Percentiles rank a stretch among this genome's conserved stretches.
Conservation (phyloP, 2,329 filamentous ascomycete species). For the Monosporascus ibericus region DNA sequence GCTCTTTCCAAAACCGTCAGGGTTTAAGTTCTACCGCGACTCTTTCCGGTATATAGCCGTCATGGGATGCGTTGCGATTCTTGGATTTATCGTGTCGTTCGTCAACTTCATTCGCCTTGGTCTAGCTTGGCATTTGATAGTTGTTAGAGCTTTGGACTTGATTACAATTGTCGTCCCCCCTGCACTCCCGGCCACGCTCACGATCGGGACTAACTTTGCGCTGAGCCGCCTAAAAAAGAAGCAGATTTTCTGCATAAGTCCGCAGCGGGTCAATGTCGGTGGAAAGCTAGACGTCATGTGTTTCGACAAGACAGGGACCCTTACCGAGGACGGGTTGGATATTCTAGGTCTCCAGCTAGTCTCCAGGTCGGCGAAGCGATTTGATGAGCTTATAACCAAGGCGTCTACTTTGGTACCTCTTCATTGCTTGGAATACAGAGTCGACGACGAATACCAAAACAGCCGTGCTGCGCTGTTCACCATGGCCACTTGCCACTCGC, state of each 20-base stretch:
- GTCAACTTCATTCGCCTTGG: slow-evolving; percentile 85
- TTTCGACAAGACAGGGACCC: slow-evolving; percentile 97
- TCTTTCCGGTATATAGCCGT: slow-evolving; percentile 97
- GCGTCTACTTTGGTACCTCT: slow-evolving; percentile 51
- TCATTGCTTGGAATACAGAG: slow-evolving; percentile 20
- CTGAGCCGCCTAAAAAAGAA: slow-evolving; percentile 79
- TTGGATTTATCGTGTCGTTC: slow-evolving; percentile 88
- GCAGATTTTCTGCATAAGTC: slow-evolving; percentile 95
- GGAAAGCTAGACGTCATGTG: slow-evolving; percentile 95
- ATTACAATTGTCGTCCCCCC: slow-evolving; percentile 98
- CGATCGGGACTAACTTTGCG: slow-evolving; percentile 95
- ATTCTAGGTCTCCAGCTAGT: slow-evolving; percentile 83
- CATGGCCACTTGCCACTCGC: slow-evolving; percentile 95
- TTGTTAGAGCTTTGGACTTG: slow-evolving; percentile 85
- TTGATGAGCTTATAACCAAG: slow-evolving; percentile 71
- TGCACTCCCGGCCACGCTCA: slow-evolving; percentile 87
- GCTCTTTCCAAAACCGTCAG: slow-evolving; percentile 96
- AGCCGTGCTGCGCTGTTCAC: slow-evolving; percentile 69
- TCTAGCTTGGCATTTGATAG: slow-evolving; percentile 82
- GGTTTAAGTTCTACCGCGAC: slow-evolving; percentile 97
- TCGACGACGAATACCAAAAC: slow-evolving; percentile 26
- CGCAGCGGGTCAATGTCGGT: slow-evolving; percentile 92
- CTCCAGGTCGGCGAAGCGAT: slow-evolving; percentile 53
- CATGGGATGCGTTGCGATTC: slow-evolving; percentile 78
- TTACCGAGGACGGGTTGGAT: slow-evolving; percentile 94